phyloP scores from a whole-genome alignment of 331 rosid species.

The Cydonia oblonga region DNA sequence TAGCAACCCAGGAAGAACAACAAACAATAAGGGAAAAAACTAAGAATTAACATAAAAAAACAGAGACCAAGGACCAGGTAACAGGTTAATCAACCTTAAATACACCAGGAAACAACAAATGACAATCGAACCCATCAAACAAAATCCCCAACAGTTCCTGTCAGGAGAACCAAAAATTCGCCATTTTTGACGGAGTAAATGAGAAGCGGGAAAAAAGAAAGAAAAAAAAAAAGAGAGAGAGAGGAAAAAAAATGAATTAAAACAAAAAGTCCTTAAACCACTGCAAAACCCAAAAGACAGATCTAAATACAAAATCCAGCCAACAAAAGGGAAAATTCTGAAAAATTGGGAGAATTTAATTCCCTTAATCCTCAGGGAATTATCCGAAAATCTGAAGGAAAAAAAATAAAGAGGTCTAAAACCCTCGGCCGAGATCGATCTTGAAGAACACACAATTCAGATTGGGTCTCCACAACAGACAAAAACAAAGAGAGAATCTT shows the following conservation, averaged over 20 bases:
- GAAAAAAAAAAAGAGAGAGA: background rate
- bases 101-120: background rate
- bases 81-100: background rate
- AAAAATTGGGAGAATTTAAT: too few species aligned
- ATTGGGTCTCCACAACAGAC: background rate
- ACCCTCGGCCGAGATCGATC: constrained; percentile 20
- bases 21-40: background rate
- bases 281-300: constrained; percentile 20
- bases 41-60: background rate
- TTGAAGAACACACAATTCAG: constrained; percentile 5
- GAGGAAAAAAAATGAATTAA: too few species aligned
- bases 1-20: background rate
- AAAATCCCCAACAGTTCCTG: background rate
- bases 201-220: constrained; percentile 1
- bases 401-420: constrained; percentile 22
- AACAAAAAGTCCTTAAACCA: constrained; percentile 27
- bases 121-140: background rate
- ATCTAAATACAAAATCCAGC: background rate
- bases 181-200: background rate
- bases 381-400: background rate
- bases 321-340: too few species aligned
- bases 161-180: background rate
- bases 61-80: background rate
- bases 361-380: background rate
- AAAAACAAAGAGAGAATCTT: background rate